A percentile compares a stretch with the other conserved stretches of the same genome.
These are phyloP conservation scores for Populus hybrid DNA, from an alignment of 441 rosid genomes.

Conservation along the genomic window DNA sequence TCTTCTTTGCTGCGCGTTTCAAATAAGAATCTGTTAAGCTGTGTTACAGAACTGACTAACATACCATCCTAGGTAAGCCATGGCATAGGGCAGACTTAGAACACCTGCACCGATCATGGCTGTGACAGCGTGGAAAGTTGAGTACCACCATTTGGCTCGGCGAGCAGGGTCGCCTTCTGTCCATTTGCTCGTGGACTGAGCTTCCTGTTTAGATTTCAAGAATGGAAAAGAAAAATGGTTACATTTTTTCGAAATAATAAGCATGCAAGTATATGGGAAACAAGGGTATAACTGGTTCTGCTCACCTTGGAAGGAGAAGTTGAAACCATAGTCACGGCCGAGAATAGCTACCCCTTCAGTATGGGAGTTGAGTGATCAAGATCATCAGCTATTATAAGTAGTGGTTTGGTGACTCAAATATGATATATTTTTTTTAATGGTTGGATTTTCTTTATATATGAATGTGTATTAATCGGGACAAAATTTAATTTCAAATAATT, in stretches of 20 bases:
- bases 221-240: neutral
- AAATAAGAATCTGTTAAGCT: neutral
- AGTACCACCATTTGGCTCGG: slow-evolving; percentile 94
- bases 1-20: neutral
- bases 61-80: slow-evolving; percentile 97
- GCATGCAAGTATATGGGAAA: neutral
- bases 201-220: slow-evolving; percentile 41
- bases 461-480: neutral
- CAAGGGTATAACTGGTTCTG: neutral
- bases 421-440: neutral
- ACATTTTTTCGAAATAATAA: neutral
- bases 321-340: slow-evolving; percentile 48
- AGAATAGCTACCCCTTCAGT: slow-evolving; percentile 12
- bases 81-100: slow-evolving; percentile 90
- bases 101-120: slow-evolving; percentile 99
- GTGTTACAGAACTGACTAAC: neutral
- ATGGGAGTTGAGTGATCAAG: slow-evolving; percentile 13
- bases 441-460: neutral
- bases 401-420: slow-evolving; percentile 12
- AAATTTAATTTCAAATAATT: no score
- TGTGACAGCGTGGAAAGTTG: slow-evolving; percentile 85
- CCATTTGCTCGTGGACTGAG: slow-evolving; percentile 54
- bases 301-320: slow-evolving; percentile 52
- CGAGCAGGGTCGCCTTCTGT: slow-evolving; percentile 50
- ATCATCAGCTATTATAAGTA: slow-evolving; percentile 21